Base-by-base conservation (phyloP, 164 flowering plant species). In the Magnolia kwangsiensis region DNA sequence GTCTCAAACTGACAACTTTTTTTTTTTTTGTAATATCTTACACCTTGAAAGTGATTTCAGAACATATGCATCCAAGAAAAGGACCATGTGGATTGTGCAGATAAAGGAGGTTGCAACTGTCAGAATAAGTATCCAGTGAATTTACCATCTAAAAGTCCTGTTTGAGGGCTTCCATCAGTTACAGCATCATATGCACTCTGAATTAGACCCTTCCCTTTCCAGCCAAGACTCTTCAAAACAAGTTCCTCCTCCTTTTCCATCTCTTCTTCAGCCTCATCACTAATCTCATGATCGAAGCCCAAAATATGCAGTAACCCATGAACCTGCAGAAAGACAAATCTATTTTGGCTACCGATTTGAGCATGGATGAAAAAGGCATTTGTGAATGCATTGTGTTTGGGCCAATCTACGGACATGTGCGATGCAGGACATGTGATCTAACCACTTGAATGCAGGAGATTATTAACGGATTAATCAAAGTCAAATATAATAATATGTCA, bases 211-310 rank as follows among this genome's bases (percentile, higher is more conserved):
- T 95, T 95, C 71, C 96, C 99, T 73, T 87, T 89, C 98, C 98
- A 96, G 64, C 91, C 97, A 79, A 92, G 96, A 79, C 86, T 88
- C 72, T 82, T 87, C 81, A 96, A 80, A 75, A 96, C 87, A 76
- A 83, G 84, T 77, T 88, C 96, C 85, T 94, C 98, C 82, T 89
- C 93, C 78, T 84, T 83, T 84, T 96, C 96, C 98, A 96, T 96
- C 84, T 92, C 99, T 72, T 71, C 82, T 85, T 94, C 97, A 51
- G 95, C 97, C 80, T 91, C 97, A 59, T 91, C 95, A 81, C 98
- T 94, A 67, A 94, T 73, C 84, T 96, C 98, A 81, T 96, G 99
- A 85, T 94, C 98, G 79, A 94, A 96, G 51, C 98, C 98, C 85
- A 96, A 80, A 74, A 94, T 90, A 86, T 94, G 99, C 66, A 96